Evolutionary conservation across 495 filamentous ascomycete species (phyloP).

Genomic region (Penicillium angulare): DNA sequence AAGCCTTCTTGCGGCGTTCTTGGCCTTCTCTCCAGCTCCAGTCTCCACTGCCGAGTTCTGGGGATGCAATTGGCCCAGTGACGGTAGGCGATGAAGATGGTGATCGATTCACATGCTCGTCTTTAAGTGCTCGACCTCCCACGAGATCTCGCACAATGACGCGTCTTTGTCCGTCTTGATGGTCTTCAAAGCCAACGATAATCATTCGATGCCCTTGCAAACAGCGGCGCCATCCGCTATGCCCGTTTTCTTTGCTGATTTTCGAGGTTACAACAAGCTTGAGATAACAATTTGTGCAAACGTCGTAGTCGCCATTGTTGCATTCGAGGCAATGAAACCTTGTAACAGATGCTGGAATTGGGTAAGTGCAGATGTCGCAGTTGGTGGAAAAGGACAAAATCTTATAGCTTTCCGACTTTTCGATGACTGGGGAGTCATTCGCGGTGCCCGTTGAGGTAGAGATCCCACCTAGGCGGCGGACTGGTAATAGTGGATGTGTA

Average conservation of each 20-base stretch:
- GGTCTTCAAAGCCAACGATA: conserved; percentile 69
- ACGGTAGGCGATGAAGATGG: conserved; percentile 17
- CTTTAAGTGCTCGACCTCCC: conserved; percentile 62
- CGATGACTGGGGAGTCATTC: conserved; percentile 26
- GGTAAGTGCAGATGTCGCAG: conserved; percentile 71
- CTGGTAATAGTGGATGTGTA: conserved; percentile 71
- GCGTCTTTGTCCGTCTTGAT: conserved; percentile 54
- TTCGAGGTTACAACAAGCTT: conserved; percentile 56
- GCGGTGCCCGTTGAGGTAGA: conserved; percentile 22
- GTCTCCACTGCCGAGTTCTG: conserved; percentile 32
- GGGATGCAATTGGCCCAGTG: conserved; percentile 18
- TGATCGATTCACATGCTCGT: conserved; percentile 44
- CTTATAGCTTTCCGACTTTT: conserved; percentile 43
- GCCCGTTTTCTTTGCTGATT: conserved; percentile 71
- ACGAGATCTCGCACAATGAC: conserved; percentile 65
- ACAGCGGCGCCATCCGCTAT: conserved; percentile 78
- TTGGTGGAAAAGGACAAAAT: conserved; percentile 65
- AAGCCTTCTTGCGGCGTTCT: conserved; percentile 48
- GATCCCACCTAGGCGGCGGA: conserved; percentile 43
- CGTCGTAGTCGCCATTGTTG: conserved; percentile 75
- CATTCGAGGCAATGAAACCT: conserved; percentile 75
- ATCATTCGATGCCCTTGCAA: conserved; percentile 79
- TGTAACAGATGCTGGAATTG: conserved; percentile 63
- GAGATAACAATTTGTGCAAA: conserved; percentile 75
- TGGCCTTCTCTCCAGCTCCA: conserved; percentile 53